Conservation (phyloP, 2,329 filamentous ascomycete species). For the Colletotrichum somersetense region DNA sequence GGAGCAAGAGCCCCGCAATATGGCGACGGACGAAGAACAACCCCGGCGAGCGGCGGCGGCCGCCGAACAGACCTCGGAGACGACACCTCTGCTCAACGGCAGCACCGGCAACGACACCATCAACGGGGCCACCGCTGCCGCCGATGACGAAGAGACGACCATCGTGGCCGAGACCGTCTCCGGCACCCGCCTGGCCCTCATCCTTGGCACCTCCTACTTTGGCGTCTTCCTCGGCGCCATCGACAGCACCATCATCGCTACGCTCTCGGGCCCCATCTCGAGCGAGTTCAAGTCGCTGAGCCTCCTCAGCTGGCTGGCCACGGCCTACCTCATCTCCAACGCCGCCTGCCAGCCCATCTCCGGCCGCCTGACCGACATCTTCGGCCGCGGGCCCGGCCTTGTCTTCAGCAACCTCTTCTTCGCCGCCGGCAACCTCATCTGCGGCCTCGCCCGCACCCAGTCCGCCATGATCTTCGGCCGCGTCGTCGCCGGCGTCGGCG, state of each 20-base stretch:
- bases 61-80: conserved; percentile 33
- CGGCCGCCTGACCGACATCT: conserved; percentile 89
- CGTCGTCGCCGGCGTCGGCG: conserved; percentile 85
- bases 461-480: conserved; percentile 81
- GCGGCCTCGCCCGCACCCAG: conserved; percentile 77
- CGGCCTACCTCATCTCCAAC: conserved; percentile 89
- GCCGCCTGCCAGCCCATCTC: conserved; percentile 88
- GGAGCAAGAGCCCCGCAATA: conserved; percentile 2
- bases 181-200: conserved; percentile 63
- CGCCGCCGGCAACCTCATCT: conserved; percentile 83
- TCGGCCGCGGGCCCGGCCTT: conserved; percentile 82
- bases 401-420: conserved; percentile 87
- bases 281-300: conserved; percentile 85
- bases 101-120: conserved; percentile 9
- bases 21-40: conserved; percentile 36
- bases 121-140: conserved; percentile 13
- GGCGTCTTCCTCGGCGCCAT: conserved; percentile 74
- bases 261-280: conserved; percentile 85
- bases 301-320: conserved; percentile 88
- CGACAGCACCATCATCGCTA: conserved; percentile 88
- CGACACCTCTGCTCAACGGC: conserved; percentile 39
- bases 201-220: conserved; percentile 66
- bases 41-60: conserved; percentile 16
- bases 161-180: conserved; percentile 64
- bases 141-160: conserved; percentile 58